Base-by-base conservation (phyloP, 2,329 filamentous ascomycete species). In the Penicillium sp. region DNA sequence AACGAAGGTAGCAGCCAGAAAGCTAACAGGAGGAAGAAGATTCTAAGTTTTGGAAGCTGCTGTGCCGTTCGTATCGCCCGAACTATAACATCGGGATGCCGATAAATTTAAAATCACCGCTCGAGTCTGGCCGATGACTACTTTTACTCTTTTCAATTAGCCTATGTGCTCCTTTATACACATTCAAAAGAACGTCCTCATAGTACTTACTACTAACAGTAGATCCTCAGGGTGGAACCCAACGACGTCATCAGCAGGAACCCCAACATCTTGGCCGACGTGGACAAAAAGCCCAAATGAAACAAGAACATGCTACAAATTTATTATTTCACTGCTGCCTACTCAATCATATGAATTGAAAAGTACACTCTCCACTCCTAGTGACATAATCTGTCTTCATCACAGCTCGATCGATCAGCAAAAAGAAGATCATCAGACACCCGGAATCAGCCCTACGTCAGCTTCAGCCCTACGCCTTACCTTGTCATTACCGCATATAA, bases 21-120 rank as follows among this genome's bases (percentile, higher is more conserved):
- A 65, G 0, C 59, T 58, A 34, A 58, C 53, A 76, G 64, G 3
- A 76, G 57, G 36, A 75, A 62, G 30, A 72, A n/a, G n/a, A n/a
- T n/a, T n/a, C n/a, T n/a, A n/a, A n/a, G n/a, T n/a, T n/a, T n/a
- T n/a, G n/a, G 19, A 22, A 22, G 19, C 19, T 22, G 22, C 22
- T 25, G 4, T 25, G 22, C 22, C 22, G 5, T 25, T 8, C 22
- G 22, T 25, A 25, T 25, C 22, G 22, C 22, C 22, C 22, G 7
- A 7, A 7, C 8, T 5, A 25, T 4, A 8, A 25, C 8, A 25
- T 25, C 22, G 22, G 22, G 7, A 2, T 25, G 22, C 22, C 22
- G 22, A 25, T 25, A 7, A 7, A 25, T 25, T n/a, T n/a, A n/a
- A n/a, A n/a, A n/a, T n/a, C 22, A 6, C 22, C 22, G 22, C 4